Evolutionary conservation across 306 rosid genomes (phyloP).

Genomic region (Coriaria nepalensis): DNA sequence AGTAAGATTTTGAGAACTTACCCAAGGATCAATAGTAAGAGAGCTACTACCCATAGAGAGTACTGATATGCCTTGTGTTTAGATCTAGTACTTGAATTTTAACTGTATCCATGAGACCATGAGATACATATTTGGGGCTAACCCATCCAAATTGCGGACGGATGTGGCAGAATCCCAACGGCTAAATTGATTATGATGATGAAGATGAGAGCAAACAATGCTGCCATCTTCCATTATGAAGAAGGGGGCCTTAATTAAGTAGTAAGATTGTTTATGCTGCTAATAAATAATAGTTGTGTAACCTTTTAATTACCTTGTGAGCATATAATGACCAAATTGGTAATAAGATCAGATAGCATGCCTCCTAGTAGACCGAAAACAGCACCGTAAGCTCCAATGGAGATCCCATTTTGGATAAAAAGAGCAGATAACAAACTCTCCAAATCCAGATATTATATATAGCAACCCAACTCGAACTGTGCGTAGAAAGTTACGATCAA

Average conservation of each 20-base stretch:
- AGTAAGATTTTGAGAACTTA: constrained; percentile 2
- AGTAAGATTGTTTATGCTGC: too few relatives aligned
- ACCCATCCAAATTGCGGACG: constrained; percentile 1
- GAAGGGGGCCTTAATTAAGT: too few relatives aligned
- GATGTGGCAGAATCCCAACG: too few relatives aligned
- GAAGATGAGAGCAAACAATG: too few relatives aligned
- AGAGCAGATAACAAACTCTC: constrained; percentile 14
- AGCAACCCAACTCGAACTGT: constrained; percentile 13
- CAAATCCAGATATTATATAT: constrained; percentile 13
- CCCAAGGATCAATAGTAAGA: constrained; percentile 11
- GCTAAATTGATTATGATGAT: too few relatives aligned
- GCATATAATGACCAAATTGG: constrained; percentile 15
- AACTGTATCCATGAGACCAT: not conserved
- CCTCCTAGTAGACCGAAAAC: constrained; percentile 16
- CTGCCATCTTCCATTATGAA: too few relatives aligned
- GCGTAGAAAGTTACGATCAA: too few relatives aligned
- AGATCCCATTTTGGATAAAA: constrained; percentile 11
- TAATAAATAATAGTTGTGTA: too few relatives aligned
- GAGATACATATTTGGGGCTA: constrained; percentile 5
- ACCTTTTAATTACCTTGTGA: constrained; percentile 12
- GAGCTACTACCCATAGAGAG: constrained; percentile 12
- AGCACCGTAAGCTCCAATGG: constrained; percentile 9
- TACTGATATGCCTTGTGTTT: constrained; percentile 16
- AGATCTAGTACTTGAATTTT: not conserved
- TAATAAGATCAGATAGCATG: constrained; percentile 14